Percentiles rank a stretch among this genome's conserved stretches.
Evolutionary conservation across 1,284 basidiomycete species (phyloP).

Genomic region (Ustilago curta): DNA sequence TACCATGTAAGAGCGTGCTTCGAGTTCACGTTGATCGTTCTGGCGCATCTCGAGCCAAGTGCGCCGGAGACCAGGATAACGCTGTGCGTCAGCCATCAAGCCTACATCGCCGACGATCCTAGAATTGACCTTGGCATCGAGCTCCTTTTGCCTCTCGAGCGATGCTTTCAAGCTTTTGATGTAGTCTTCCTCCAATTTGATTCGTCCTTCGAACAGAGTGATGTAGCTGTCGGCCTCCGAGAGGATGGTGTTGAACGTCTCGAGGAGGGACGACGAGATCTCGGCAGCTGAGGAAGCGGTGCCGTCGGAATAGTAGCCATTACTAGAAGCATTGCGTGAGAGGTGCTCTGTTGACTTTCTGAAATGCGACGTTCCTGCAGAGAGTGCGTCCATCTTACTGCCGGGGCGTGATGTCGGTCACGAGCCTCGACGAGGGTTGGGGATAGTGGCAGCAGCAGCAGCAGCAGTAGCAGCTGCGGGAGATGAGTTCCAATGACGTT

Average conservation of each 20-base stretch:
- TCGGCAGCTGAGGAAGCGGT: constrained; percentile 38
- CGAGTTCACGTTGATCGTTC: constrained; percentile 57
- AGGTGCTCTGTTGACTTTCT: constrained; percentile 38
- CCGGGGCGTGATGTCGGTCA: background rate
- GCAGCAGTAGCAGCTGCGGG: too few species aligned
- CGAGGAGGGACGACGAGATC: constrained; percentile 51
- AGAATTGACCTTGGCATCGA: constrained; percentile 59
- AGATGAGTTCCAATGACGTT: too few species aligned
- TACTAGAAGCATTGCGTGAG: constrained; percentile 40
- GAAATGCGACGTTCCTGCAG: constrained; percentile 10
- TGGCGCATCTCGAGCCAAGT: constrained; percentile 60
- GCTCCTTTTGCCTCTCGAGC: constrained; percentile 59
- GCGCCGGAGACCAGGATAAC: constrained; percentile 37
- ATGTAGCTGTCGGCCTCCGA: constrained; percentile 63
- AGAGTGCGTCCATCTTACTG: constrained; percentile 29
- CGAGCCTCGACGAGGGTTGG: background rate
- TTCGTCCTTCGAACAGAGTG: constrained; percentile 54
- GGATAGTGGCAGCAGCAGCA: background rate
- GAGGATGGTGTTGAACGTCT: constrained; percentile 56
- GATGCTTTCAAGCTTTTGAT: constrained; percentile 42
- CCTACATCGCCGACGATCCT: constrained; percentile 47
- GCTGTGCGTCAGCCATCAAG: constrained; percentile 46
- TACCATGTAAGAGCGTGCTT: constrained; percentile 55
- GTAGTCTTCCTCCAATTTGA: constrained; percentile 66
- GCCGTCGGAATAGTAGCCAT: constrained; percentile 38